Percentiles rank a stretch among this genome's conserved stretches.
Evolutionary conservation across 108 stramenopile species (phyloP).

Genomic region (Nitzschia inconspicua): DNA sequence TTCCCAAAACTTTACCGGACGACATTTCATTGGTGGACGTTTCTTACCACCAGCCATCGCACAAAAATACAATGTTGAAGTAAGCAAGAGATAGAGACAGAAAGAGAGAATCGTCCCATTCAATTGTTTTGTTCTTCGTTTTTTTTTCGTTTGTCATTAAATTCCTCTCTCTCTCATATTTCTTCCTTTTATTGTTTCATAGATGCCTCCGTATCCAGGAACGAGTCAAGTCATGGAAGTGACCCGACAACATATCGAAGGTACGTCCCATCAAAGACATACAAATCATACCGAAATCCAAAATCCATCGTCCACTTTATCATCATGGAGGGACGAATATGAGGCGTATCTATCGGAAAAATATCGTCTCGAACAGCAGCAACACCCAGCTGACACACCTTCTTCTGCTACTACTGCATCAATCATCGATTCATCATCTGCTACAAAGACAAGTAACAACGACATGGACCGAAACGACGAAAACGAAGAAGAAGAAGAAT

Average conservation of each 20-base stretch:
- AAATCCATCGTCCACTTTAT: neutral
- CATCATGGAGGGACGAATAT: constrained; percentile 40
- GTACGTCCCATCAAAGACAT: neutral
- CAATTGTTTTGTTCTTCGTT: no score
- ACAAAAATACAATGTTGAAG: constrained; percentile 73
- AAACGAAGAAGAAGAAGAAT: constrained; percentile 7
- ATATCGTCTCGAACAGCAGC: neutral
- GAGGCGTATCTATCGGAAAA: constrained; percentile 42
- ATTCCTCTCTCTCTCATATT: neutral
- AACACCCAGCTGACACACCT: neutral
- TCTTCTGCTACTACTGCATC: neutral
- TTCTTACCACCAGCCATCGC: constrained; percentile 86
- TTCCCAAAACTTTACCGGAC: constrained; percentile 64
- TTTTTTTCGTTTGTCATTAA: neutral
- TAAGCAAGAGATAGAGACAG: constrained; percentile 12
- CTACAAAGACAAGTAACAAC: neutral
- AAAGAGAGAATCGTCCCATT: no score
- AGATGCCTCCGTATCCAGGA: constrained; percentile 81
- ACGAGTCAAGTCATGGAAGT: constrained; percentile 74
- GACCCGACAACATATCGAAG: constrained; percentile 9
- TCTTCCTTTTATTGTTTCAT: neutral
- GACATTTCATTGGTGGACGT: constrained; percentile 92
- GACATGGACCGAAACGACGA: no score
- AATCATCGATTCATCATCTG: neutral
- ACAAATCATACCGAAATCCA: neutral